Conservation (phyloP, 2,329 filamentous ascomycete genomes). For the Stemphylium vesicarium region DNA sequence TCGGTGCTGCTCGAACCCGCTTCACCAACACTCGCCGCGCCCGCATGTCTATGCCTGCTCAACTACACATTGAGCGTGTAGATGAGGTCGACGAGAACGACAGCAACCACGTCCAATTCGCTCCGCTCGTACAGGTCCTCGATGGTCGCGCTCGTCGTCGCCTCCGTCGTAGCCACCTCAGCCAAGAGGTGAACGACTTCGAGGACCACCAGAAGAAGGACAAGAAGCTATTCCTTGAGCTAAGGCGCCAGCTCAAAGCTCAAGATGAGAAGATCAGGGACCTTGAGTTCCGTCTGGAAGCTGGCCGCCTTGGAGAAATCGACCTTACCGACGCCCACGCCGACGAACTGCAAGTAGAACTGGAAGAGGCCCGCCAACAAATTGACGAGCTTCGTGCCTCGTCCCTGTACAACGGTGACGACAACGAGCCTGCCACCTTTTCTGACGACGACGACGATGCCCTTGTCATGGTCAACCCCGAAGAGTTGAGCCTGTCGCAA, state of each 20-base stretch:
- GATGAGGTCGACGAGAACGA: constrained; percentile 31
- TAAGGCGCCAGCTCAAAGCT: constrained; percentile 46
- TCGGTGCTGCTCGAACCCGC: constrained; percentile 33
- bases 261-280: constrained; percentile 47
- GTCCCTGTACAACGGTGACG: constrained; percentile 38
- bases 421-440: constrained; percentile 28
- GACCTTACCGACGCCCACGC: constrained; percentile 46
- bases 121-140: constrained; percentile 42
- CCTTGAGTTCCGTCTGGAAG: constrained; percentile 47
- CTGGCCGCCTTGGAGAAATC: constrained; percentile 47
- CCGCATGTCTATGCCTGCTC: constrained; percentile 47
- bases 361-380: constrained; percentile 44
- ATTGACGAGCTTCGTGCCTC: constrained; percentile 45
- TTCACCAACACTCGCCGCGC: constrained; percentile 35
- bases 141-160: constrained; percentile 46
- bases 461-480: constrained; percentile 41
- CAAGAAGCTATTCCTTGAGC: constrained; percentile 45
- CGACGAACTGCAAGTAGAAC: constrained; percentile 41
- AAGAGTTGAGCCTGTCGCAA: constrained; percentile 40
- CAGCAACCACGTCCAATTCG: constrained; percentile 41
- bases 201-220: constrained; percentile 48
- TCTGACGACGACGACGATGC: constrained; percentile 42
- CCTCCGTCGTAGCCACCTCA: constrained; percentile 50
- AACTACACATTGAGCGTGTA: constrained; percentile 34
- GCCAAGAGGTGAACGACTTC: constrained; percentile 50